Conservation (phyloP, 2,329 filamentous ascomycete genomes). For the Botrytis fabae region DNA sequence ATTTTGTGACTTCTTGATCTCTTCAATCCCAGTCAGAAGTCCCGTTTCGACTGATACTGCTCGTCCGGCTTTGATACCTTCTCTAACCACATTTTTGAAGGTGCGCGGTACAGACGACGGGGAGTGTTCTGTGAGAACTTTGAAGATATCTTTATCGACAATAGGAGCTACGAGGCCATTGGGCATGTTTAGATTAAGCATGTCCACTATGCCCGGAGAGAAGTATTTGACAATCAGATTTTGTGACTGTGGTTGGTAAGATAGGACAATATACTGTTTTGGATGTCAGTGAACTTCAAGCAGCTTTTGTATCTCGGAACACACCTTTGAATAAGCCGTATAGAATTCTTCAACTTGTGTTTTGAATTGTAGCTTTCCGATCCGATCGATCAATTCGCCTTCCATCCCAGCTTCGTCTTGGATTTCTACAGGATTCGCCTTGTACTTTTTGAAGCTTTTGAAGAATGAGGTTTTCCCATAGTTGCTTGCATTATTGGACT, state of each 20-base stretch:
- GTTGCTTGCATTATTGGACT: not conserved
- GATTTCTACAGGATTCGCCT: conserved; percentile 23
- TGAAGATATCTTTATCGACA: conserved; percentile 54
- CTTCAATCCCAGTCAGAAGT: conserved; percentile 33
- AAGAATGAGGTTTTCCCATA: conserved; percentile 33
- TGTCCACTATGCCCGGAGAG: conserved; percentile 49
- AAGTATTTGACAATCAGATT: conserved; percentile 48
- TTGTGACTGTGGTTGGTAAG: conserved; percentile 36
- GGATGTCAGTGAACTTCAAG: conserved; percentile 17
- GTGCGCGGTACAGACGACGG: conserved; percentile 45
- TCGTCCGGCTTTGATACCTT: conserved; percentile 34
- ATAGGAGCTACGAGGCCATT: conserved; percentile 42
- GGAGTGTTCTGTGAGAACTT: conserved; percentile 51
- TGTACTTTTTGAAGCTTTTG: conserved; percentile 36
- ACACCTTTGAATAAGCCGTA: conserved; percentile 47
- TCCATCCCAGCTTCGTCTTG: conserved; percentile 45
- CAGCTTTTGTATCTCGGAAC: not conserved
- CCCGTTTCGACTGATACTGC: conserved; percentile 39
- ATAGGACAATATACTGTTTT: conserved; percentile 44
- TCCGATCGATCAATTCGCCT: conserved; percentile 42
- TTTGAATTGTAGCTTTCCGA: conserved; percentile 43
- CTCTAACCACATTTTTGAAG: conserved; percentile 48
- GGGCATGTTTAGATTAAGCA: conserved; percentile 47
- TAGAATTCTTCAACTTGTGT: conserved; percentile 46
- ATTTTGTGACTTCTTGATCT: conserved; percentile 29